phyloP scores from a whole-genome alignment of 2,329 filamentous ascomycete genomes.

The Beauveria scarabaeidicola region DNA sequence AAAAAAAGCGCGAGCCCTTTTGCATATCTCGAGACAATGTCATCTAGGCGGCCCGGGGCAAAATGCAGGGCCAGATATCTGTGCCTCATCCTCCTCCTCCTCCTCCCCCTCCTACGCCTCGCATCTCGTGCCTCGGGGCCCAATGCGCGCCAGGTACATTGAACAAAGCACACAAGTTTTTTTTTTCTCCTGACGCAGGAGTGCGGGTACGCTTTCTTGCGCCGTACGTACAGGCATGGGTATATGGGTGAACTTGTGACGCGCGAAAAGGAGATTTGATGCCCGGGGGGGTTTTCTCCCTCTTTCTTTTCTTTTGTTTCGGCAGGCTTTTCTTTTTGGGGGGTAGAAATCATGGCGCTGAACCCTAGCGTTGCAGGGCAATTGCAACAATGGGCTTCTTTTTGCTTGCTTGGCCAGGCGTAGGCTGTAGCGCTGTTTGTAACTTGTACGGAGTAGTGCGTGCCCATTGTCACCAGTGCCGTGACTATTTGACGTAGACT shows the following conservation, averaged over 20 bases:
- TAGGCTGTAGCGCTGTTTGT: neutral
- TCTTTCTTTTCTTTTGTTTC: neutral
- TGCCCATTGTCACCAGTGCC: neutral
- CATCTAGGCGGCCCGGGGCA: neutral
- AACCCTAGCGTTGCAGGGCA: constrained; percentile 1
- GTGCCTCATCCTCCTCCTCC: neutral
- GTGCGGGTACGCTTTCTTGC: neutral
- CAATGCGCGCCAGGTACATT: neutral
- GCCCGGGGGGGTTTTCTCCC: neutral
- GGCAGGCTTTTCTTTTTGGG: neutral
- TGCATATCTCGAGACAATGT: constrained; percentile 1
- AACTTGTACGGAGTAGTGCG: too few species aligned
- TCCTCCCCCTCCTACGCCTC: neutral
- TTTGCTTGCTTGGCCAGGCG: neutral
- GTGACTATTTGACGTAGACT: neutral
- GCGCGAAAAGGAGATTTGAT: constrained; percentile 3
- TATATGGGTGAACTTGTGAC: neutral
- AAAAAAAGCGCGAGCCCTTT: neutral
- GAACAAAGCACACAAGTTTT: neutral
- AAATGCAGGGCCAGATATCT: constrained; percentile 2
- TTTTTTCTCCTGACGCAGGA: neutral
- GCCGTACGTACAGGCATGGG: neutral
- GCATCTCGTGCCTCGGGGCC: neutral
- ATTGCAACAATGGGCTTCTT: neutral
- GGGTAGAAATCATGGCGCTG: constrained; percentile 3